Percentiles rank a stretch among this genome's conserved stretches.
Conservation (phyloP, 495 filamentous ascomycete species). For the Neurospora pannonica region DNA sequence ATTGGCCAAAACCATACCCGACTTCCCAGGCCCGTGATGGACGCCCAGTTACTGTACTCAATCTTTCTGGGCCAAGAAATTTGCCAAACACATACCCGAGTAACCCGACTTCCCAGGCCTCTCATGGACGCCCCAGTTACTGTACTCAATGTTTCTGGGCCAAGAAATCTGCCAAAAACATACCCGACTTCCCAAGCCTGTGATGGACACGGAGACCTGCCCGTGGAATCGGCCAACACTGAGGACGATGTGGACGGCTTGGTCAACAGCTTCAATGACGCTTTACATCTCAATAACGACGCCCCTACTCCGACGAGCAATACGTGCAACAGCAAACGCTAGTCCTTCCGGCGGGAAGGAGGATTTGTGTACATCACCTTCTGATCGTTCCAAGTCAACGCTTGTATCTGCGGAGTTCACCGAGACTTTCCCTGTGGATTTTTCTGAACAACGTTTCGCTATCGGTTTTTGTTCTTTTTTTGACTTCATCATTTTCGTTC, state of each 20-base stretch:
- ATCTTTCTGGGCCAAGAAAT: neutral
- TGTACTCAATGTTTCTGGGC: neutral
- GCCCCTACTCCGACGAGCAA: neutral
- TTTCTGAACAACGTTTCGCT: neutral
- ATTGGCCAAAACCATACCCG: too few relatives aligned
- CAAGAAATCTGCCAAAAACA: neutral
- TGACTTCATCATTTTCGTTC: neutral
- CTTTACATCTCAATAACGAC: neutral
- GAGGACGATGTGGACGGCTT: neutral
- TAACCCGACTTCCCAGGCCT: neutral
- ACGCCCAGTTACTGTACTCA: neutral
- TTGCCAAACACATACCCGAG: fast-evolving
- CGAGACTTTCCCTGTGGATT: neutral
- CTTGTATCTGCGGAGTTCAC: neutral
- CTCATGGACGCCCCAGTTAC: neutral
- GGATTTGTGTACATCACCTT: neutral
- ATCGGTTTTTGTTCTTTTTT: neutral
- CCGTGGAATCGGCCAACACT: neutral
- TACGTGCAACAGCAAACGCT: neutral
- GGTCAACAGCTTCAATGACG: neutral
- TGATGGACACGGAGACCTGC: neutral
- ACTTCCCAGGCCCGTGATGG: too few relatives aligned
- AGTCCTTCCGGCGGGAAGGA: neutral
- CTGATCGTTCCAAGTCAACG: neutral
- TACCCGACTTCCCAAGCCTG: neutral